Conservation (phyloP, 2,329 filamentous ascomycete genomes). For the Furcasterigmium sp. region DNA sequence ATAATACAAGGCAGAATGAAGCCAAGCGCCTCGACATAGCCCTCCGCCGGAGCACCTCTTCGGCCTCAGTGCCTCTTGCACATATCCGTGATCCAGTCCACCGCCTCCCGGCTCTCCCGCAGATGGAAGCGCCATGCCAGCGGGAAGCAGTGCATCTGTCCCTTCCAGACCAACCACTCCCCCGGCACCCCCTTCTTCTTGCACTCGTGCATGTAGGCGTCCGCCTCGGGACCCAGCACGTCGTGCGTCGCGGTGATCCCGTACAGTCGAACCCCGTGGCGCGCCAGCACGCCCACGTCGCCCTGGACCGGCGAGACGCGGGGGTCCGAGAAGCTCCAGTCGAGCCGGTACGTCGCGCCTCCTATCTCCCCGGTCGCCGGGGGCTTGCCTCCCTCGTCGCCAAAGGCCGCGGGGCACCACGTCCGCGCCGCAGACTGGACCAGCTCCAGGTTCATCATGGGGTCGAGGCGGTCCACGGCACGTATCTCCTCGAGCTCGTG, state of each 20-base stretch:
- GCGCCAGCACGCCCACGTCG: conserved; percentile 25
- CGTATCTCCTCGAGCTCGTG: conserved; percentile 15
- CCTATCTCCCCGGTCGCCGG: neutral
- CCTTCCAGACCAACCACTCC: conserved; percentile 53
- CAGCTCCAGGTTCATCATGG: conserved; percentile 13
- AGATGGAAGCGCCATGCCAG: conserved; percentile 42
- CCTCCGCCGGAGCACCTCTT: too few relatives aligned
- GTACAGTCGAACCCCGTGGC: conserved; percentile 37
- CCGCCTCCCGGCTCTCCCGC: conserved; percentile 36
- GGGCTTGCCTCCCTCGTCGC: fast-evolving
- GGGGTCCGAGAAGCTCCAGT: conserved; percentile 28
- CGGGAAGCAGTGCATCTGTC: conserved; percentile 56
- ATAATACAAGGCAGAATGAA: too few relatives aligned
- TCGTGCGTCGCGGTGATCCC: conserved; percentile 48
- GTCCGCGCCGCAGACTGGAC: conserved; percentile 17
- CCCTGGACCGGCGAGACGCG: conserved; percentile 42
- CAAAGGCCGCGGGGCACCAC: conserved; percentile 13
- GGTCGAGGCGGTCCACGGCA: conserved; percentile 14
- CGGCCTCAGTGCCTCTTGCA: conserved; percentile 1
- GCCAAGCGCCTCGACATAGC: too few relatives aligned
- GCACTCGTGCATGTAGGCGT: conserved; percentile 40
- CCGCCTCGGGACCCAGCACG: conserved; percentile 46
- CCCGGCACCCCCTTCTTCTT: conserved; percentile 37
- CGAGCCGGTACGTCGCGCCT: neutral
- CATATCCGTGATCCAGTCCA: conserved; percentile 37